Percentiles rank a stretch among this genome's conserved stretches.
Conservation (phyloP, 768 basidiomycete species). For the Panellus pusillus region DNA sequence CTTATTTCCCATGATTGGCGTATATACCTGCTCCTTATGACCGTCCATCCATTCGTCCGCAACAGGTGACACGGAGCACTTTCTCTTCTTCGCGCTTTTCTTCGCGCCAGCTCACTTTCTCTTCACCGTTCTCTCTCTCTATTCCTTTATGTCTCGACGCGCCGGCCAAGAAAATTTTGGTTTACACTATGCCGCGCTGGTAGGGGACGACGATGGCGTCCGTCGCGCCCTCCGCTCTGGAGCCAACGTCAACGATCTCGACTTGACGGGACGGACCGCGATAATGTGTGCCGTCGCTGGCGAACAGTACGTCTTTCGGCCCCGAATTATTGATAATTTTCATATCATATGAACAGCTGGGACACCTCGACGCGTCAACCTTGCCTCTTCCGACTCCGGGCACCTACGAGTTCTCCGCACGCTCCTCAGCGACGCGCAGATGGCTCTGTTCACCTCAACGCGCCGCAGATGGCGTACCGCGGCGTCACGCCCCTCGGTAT, state of each 20-base stretch:
- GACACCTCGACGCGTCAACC: constrained; percentile 68
- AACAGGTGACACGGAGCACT: constrained; percentile 13
- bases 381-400: constrained; percentile 60
- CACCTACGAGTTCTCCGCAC: constrained; percentile 60
- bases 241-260: constrained; percentile 69
- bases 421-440: constrained; percentile 53
- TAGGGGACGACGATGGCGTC: constrained; percentile 56
- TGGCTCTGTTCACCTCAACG: constrained; percentile 73
- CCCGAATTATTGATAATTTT: constrained; percentile 5
- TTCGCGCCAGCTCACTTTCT: constrained; percentile 12
- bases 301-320: constrained; percentile 51
- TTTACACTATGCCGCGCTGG: constrained; percentile 56
- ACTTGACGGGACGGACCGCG: constrained; percentile 58
- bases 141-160: constrained; percentile 24
- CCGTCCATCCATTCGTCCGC: constrained; percentile 6
- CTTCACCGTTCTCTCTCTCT: constrained; percentile 9
- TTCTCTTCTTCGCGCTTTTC: constrained; percentile 19
- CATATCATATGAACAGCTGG: constrained; percentile 48
- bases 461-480: constrained; percentile 66
- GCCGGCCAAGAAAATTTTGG: constrained; percentile 36
- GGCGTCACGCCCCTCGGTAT: constrained; percentile 78
- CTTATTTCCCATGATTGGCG: constrained; percentile 13
- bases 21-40: constrained; percentile 15
- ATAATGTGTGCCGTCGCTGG: constrained; percentile 73
- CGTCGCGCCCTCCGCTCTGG: constrained; percentile 53